Percentiles rank a stretch among this genome's conserved stretches.
Evolutionary conservation across 2,329 filamentous ascomycete species (phyloP).

Genomic region (Cadophora luteo-olivacea): DNA sequence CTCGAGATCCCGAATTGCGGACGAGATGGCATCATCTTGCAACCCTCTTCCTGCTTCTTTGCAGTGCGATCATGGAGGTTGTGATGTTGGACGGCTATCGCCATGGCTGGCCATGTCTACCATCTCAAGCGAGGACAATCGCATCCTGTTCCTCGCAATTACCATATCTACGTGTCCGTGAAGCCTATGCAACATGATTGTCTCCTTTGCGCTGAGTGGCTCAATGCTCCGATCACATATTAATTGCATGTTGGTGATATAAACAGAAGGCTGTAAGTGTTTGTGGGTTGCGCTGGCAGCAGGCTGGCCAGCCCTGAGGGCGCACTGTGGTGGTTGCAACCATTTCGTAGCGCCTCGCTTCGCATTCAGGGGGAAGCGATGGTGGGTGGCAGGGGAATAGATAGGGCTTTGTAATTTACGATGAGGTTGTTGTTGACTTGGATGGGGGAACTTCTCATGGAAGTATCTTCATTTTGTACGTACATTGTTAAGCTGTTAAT

Average conservation of each 20-base stretch:
- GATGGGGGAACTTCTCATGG: neutral
- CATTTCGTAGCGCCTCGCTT: conserved; percentile 10
- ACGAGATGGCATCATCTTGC: neutral
- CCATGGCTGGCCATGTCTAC: neutral
- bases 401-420: neutral
- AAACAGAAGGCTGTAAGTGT: neutral
- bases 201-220: neutral
- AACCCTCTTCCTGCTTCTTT: neutral
- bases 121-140: neutral
- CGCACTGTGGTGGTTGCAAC: neutral
- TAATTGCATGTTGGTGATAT: conserved; percentile 4
- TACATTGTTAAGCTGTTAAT: neutral
- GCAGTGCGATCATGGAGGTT: neutral
- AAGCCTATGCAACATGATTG: neutral
- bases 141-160: neutral
- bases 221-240: neutral
- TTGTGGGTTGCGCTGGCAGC: conserved; percentile 1
- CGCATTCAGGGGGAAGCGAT: neutral
- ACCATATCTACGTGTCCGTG: neutral
- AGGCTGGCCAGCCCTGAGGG: conserved; percentile 5
- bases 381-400: conserved; percentile 9
- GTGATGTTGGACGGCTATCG: neutral
- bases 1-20: neutral
- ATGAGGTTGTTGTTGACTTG: neutral
- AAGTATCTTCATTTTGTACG: conserved; percentile 1